A percentile compares a stretch with the other conserved stretches of the same genome.
Conservation (phyloP, 257 asterid genomes). For the Jaltomata sinuosa region DNA sequence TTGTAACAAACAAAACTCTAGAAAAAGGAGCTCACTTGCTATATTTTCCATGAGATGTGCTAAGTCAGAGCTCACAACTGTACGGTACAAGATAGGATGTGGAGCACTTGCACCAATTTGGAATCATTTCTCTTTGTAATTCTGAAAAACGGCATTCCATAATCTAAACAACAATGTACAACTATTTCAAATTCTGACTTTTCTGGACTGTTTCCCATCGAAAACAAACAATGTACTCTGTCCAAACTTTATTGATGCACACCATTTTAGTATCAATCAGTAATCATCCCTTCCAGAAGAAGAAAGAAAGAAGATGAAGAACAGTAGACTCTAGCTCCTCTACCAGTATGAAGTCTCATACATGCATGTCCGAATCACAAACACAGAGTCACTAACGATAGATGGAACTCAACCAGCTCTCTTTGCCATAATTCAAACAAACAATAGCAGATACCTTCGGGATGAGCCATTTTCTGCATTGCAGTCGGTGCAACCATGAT, state of each 20-base stretch:
- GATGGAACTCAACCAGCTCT: not conserved
- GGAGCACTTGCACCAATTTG: not conserved
- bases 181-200: not conserved
- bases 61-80: not conserved
- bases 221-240: not conserved
- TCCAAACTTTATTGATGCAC: not conserved
- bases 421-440: not conserved
- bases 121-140: not conserved
- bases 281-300: not conserved
- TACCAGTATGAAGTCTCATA: not conserved
- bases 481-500: slow-evolving; percentile 95
- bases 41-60: not conserved
- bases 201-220: not conserved
- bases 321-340: not conserved
- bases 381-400: not conserved
- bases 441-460: slow-evolving; percentile 42
- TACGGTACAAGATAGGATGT: not conserved
- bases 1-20: not conserved
- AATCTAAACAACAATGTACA: not conserved
- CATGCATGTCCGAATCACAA: not conserved
- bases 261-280: not conserved
- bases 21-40: not conserved
- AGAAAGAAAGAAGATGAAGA: not conserved
- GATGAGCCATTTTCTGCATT: slow-evolving; percentile 93
- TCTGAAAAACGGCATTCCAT: not conserved